These are phyloP conservation scores for Phytophthora hibernalis DNA, from an alignment of 352 stramenopile genomes.

Conservation along the genomic window DNA sequence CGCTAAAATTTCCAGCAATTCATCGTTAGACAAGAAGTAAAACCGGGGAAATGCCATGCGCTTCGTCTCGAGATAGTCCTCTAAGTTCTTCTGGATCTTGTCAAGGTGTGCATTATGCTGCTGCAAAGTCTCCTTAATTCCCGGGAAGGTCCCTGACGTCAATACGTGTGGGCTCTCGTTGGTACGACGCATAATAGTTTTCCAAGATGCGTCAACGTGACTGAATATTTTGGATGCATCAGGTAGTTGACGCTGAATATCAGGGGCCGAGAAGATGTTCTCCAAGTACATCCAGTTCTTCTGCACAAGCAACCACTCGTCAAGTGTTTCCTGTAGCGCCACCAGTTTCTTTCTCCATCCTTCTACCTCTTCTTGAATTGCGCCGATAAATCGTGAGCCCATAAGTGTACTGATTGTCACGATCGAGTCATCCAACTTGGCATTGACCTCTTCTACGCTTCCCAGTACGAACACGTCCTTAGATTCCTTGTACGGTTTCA, in stretches of 20 bases:
- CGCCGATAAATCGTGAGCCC: constrained; percentile 90
- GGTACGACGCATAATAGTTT: constrained; percentile 91
- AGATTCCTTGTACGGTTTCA: constrained; percentile 93
- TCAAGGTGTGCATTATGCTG: constrained; percentile 90
- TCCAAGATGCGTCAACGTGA: constrained; percentile 92
- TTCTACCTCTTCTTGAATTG: constrained; percentile 92
- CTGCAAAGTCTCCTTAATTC: constrained; percentile 84
- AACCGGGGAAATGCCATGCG: constrained; percentile 94
- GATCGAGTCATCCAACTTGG: constrained; percentile 93
- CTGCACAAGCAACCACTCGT: constrained; percentile 90
- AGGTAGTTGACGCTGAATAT: constrained; percentile 92
- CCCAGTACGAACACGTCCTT: constrained; percentile 95
- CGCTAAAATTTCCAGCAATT: constrained; percentile 94
- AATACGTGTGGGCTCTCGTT: constrained; percentile 89
- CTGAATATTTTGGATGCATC: constrained; percentile 92
- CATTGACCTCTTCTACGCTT: constrained; percentile 91
- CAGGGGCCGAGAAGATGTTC: constrained; percentile 89
- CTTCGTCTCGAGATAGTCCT: constrained; percentile 94
- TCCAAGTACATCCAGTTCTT: constrained; percentile 92
- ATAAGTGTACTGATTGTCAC: constrained; percentile 95
- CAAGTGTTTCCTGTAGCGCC: constrained; percentile 84
- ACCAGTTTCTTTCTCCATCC: constrained; percentile 87
- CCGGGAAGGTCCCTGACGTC: constrained; percentile 77
- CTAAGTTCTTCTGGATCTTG: constrained; percentile 92
- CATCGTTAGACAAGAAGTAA: constrained; percentile 97